A percentile compares a stretch with the other conserved stretches of the same genome.
phyloP scores from a whole-genome alignment of 441 rosid species.

The Adansonia gregorii region DNA sequence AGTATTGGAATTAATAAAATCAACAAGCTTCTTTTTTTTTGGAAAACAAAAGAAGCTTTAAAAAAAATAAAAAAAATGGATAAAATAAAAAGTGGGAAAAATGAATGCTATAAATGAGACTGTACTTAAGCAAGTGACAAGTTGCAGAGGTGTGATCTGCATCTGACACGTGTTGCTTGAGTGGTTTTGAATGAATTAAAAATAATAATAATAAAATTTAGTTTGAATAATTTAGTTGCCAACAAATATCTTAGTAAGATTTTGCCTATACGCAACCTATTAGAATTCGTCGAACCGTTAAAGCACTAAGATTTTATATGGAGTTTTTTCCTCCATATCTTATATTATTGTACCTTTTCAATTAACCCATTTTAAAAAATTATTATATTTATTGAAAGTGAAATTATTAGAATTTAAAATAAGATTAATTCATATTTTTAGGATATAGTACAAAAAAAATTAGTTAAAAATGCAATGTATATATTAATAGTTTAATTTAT shows the following conservation, averaged over 20 bases:
- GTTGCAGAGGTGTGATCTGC: constrained; percentile 7
- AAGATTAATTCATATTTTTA: no score
- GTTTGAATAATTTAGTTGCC: constrained; percentile 45
- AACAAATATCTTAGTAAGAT: constrained; percentile 36
- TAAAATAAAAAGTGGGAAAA: background rate
- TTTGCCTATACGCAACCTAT: constrained; percentile 55
- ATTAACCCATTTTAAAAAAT: no score
- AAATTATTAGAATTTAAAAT: no score
- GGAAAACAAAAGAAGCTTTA: no score
- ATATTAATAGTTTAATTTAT: no score
- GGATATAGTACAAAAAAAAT: no score
- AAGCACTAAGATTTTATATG: background rate
- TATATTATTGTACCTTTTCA: no score
- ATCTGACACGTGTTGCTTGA: constrained; percentile 32
- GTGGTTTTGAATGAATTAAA: background rate
- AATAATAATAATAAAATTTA: constrained; percentile 17
- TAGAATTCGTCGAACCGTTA: constrained; percentile 27
- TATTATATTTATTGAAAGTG: no score
- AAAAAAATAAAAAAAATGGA: no score
- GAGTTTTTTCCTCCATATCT: background rate
- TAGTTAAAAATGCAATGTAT: no score
- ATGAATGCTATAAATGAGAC: background rate
- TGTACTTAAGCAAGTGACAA: constrained; percentile 30
- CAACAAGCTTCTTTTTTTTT: no score
- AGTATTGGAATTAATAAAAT: no score